A percentile compares a stretch with the other conserved stretches of the same genome.
Conservation (phyloP, 306 rosid genomes). For the Hippophae rhamnoides region DNA sequence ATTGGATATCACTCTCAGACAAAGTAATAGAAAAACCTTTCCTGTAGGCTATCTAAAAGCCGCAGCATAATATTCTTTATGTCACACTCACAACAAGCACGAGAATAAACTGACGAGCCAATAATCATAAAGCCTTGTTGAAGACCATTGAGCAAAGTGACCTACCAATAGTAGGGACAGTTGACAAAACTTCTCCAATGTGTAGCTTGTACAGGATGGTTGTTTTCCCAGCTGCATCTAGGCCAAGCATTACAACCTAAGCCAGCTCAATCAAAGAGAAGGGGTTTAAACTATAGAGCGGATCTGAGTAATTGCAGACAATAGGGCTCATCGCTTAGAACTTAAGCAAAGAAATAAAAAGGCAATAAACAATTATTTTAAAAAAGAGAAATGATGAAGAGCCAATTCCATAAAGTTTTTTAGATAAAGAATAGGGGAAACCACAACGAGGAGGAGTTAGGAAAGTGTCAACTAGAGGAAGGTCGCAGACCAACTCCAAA, state of each 20-base stretch:
- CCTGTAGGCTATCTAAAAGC: too few relatives aligned
- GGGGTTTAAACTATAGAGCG: background rate
- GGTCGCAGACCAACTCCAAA: too few relatives aligned
- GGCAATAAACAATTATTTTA: background rate
- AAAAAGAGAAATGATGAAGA: background rate
- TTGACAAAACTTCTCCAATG: constrained; percentile 85
- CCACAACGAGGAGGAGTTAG: too few relatives aligned
- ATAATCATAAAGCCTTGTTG: background rate
- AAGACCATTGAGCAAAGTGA: background rate
- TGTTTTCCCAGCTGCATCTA: constrained; percentile 93
- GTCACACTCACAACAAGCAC: too few relatives aligned
- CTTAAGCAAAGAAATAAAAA: background rate
- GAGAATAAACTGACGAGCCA: background rate
- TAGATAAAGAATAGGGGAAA: too few relatives aligned
- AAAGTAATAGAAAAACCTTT: too few relatives aligned
- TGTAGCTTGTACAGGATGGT: constrained; percentile 85
- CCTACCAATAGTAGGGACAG: constrained; percentile 87
- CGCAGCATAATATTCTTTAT: too few relatives aligned
- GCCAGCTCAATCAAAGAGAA: constrained; percentile 17
- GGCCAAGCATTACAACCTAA: constrained; percentile 95
- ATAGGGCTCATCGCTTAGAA: background rate
- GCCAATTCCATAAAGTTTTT: background rate
- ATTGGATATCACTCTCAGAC: too few relatives aligned
- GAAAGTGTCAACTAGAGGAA: too few relatives aligned
- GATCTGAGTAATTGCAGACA: background rate